These are phyloP conservation scores for Rubroboletus satanas DNA, from an alignment of 768 basidiomycete species.

Conservation along the genomic window DNA sequence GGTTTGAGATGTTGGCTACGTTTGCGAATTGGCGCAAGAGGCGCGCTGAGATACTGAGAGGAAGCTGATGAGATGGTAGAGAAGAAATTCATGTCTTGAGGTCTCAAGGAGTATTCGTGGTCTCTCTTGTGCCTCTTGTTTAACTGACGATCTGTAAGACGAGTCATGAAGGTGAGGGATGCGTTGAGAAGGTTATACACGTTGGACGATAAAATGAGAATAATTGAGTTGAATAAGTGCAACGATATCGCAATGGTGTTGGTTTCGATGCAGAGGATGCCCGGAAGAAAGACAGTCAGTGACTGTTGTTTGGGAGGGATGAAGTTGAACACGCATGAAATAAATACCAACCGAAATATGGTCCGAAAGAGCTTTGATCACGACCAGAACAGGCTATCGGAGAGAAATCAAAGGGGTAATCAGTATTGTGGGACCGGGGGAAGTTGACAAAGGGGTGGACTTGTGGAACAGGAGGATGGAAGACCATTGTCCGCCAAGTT, in stretches of 20 bases:
- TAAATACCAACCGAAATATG: conserved; percentile 28
- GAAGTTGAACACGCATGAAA: conserved; percentile 20
- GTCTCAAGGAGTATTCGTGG: conserved; percentile 23
- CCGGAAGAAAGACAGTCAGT: conserved; percentile 11
- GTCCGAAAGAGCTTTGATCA: conserved; percentile 22
- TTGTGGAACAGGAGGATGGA: conserved; percentile 21
- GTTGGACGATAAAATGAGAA: background rate
- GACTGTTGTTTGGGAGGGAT: conserved; percentile 5
- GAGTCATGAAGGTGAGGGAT: conserved; percentile 35
- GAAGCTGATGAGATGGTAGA: conserved; percentile 37
- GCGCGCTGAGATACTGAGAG: conserved; percentile 42
- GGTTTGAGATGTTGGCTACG: conserved; percentile 42
- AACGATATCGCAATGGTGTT: conserved; percentile 9
- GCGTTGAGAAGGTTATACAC: conserved; percentile 22
- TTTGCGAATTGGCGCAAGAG: conserved; percentile 44
- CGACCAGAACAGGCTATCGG: conserved; percentile 25
- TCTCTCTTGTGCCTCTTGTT: conserved; percentile 47
- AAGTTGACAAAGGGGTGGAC: conserved; percentile 20
- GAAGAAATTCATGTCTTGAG: conserved; percentile 55
- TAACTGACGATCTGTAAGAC: conserved; percentile 38
- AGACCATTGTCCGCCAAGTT: conserved; percentile 25
- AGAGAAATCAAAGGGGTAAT: conserved; percentile 12
- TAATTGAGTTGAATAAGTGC: conserved; percentile 1
- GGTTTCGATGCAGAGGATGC: background rate
- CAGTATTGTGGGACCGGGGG: conserved; percentile 13